Base-by-base conservation (phyloP, 2,329 filamentous ascomycete species). In the Claviceps pazoutovae region DNA sequence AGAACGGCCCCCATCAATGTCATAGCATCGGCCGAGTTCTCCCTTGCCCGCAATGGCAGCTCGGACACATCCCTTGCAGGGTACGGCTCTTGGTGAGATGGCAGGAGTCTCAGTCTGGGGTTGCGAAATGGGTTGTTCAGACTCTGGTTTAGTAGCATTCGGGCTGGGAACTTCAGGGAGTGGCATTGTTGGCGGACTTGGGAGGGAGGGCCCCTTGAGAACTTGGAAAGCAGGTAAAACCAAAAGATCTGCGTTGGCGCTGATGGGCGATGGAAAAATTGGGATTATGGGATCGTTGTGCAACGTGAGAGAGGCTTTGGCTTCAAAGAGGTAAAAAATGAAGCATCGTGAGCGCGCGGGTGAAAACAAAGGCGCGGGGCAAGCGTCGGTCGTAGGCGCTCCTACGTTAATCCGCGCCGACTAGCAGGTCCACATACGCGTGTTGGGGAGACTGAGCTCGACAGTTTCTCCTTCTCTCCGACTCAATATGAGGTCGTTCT, bases 41-140 rank as follows among this genome's bases (percentile, higher is more conserved):
- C 48, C 48, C 16, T 43, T 49, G 16, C 48, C 48, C 8, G 48
- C 23, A n/a, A 49, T 50, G n/a, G 26, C 48, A 5, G 41, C 48
- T 26, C 30, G 39, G 6, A 50, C 39, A 26, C 48, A 45, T 13
- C 48, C 48, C 8, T 37, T 21, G 16, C 39, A 45, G n/a, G 48
- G 41, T 5, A 50, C 14, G n/a, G 21, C 39, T 43, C 39, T 41
- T 5, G 14, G 43, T 5, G 43, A n/a, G 43, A 26, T n/a, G 21
- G 21, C 13, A 2, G 43, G 16, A 26, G 30, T 34, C 30, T 34
- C 30, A 4, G 30, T 34, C 30, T 34, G 30, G 30, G 30, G 30
- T 34, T 34, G 30, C 30, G 30, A 34, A 11, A 34, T 34, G 9
- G 30, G 9, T 34, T 34, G 30, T 34, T 34, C 30, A 34, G 30